Evolutionary conservation across 2,329 filamentous ascomycete genomes (phyloP).

Genomic region (Aspergillus hiratsukae): DNA sequence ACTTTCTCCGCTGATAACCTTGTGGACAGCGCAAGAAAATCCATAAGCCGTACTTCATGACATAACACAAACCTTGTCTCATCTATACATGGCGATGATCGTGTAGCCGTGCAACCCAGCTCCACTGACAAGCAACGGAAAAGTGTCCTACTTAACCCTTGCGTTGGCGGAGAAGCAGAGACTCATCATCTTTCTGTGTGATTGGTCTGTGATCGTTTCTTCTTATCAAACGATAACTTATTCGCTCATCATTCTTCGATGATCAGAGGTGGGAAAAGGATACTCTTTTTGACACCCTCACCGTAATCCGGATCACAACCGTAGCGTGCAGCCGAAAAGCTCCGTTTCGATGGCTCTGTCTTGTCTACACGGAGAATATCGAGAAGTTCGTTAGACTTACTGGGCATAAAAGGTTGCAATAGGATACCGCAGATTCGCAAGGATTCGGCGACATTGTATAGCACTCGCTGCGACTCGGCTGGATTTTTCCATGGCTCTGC

Average conservation of each 20-base stretch:
- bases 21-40: slow-evolving; percentile 18
- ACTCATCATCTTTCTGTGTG: slow-evolving; percentile 10
- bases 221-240: slow-evolving; percentile 25
- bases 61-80: slow-evolving; percentile 19
- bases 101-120: slow-evolving; percentile 17
- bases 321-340: slow-evolving; percentile 57
- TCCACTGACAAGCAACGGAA: slow-evolving; percentile 16
- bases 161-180: slow-evolving; percentile 17
- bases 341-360: slow-evolving; percentile 49
- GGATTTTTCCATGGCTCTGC: slow-evolving; percentile 63
- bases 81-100: slow-evolving; percentile 1
- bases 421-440: slow-evolving; percentile 77
- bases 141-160: slow-evolving; percentile 16
- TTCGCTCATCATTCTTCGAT: slow-evolving; percentile 30
- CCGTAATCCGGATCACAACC: slow-evolving; percentile 70
- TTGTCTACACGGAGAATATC: slow-evolving; percentile 70
- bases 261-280: slow-evolving; percentile 50
- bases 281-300: slow-evolving; percentile 40
- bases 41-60: slow-evolving; percentile 18
- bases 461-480: slow-evolving; percentile 50
- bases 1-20: slow-evolving; percentile 29
- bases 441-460: slow-evolving; percentile 71
- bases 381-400: slow-evolving; percentile 66
- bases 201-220: slow-evolving; percentile 20
- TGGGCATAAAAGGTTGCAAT: slow-evolving; percentile 86